Evolutionary conservation across 2,329 filamentous ascomycete species (phyloP), one percentile per base, ranked within the genome.

Genomic region (Zopfia rhizophila): DNA sequence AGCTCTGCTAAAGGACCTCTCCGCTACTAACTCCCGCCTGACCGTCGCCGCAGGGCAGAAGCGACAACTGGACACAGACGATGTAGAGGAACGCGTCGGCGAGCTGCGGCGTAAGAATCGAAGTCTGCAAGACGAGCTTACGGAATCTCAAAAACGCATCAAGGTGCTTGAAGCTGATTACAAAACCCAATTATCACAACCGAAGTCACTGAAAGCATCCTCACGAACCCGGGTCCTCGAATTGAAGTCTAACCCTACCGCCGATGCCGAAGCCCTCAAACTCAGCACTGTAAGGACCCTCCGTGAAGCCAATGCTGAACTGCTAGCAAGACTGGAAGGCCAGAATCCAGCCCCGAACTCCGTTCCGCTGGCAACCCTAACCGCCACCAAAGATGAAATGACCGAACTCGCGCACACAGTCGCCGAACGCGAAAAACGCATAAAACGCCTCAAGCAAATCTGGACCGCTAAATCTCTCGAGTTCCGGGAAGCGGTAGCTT

Each of bases 401-500:
- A 79, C 84, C 22, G 88, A 89, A 38, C 55, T 73, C 1, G 57
- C 71, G 23, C 45, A 58, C n/a, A 63, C 70, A 13, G 63, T 79
- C 8, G 85, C 86, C 16, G 85, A 85, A 16, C 80, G 80, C 27
- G 88, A 94, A 56, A 99, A 97, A 73, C 87, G 89, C 33, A 89
- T 89, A 53, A 81, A 85, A 16, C 89, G 94, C 2, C 84, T 97
- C 10, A 96, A 95, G 61, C 89, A 97, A 65, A 94, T 97, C 45
- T 99, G 91, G 89, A 84, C 84, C 0, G 84, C 88, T 57, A 99
- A 97, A 71, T 91, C 89, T 1, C 85, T 89, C 61, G 94, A 99
- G 74, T 97, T 99, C 76, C 90, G 95, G 37, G 91, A 97, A 74
- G 91, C 92, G 22, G 92, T 99, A 47, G 92, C 92, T 53, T 91